Evolutionary conservation across 768 basidiomycete genomes (phyloP).

Genomic region (Mrakia hoshinonis): DNA sequence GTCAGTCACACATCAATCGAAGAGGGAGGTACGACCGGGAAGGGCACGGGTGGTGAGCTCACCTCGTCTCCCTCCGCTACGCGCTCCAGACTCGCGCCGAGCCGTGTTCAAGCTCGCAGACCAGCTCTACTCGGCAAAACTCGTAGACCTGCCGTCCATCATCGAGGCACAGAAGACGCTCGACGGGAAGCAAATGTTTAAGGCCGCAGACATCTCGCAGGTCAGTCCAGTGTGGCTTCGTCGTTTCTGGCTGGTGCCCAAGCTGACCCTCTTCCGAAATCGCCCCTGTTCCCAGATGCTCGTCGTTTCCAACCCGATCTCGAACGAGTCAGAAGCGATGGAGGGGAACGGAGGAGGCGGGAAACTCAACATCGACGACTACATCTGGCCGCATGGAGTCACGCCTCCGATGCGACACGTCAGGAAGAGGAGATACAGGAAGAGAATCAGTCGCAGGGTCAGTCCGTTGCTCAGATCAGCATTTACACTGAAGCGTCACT

Average conservation of each 20-base stretch:
- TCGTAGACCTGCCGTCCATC: conserved; percentile 91
- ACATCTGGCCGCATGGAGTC: conserved; percentile 93
- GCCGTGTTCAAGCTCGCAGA: conserved; percentile 81
- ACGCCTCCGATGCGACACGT: conserved; percentile 86
- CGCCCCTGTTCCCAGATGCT: conserved; percentile 61
- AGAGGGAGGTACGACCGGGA: not conserved
- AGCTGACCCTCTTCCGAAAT: not conserved
- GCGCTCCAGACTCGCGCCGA: conserved; percentile 66
- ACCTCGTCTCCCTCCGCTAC: not conserved
- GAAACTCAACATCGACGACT: conserved; percentile 74
- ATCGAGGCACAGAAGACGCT: conserved; percentile 91
- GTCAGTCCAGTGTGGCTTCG: conserved; percentile 42
- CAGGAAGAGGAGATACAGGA: conserved; percentile 84
- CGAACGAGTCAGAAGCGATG: conserved; percentile 52
- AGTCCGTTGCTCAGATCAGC: not conserved
- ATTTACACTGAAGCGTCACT: not conserved
- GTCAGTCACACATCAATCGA: conserved; percentile 43
- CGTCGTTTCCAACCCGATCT: conserved; percentile 56
- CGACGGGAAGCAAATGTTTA: conserved; percentile 96
- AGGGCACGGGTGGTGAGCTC: not conserved
- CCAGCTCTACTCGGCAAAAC: conserved; percentile 73
- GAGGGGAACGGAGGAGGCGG: conserved; percentile 56
- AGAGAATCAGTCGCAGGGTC: conserved; percentile 73
- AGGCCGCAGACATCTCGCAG: conserved; percentile 97
- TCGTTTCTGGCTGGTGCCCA: not conserved